A percentile compares a stretch with the other conserved stretches of the same genome.
These are phyloP conservation scores for Wickerhamomyces rabaulensis DNA, from an alignment of 805 yeast species.

Conservation along the genomic window DNA sequence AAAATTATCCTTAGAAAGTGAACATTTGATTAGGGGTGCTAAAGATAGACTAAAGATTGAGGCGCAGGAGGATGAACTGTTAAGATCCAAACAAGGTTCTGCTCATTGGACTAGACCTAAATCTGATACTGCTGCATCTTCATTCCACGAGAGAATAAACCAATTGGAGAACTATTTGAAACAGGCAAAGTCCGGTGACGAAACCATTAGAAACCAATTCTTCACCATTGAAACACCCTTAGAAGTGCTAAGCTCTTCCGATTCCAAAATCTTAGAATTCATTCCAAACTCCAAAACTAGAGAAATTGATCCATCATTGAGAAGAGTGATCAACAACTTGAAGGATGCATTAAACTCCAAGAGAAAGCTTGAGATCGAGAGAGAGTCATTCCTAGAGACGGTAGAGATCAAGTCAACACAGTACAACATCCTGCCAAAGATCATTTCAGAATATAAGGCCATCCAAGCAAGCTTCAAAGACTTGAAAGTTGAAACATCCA, in stretches of 20 bases:
- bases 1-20: constrained; percentile 35
- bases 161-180: constrained; percentile 43
- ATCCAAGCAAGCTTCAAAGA: constrained; percentile 15
- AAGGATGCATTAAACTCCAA: constrained; percentile 25
- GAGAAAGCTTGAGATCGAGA: constrained; percentile 30
- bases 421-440: constrained; percentile 45
- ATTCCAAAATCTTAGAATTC: constrained; percentile 21
- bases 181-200: constrained; percentile 62
- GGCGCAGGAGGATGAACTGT: constrained; percentile 45
- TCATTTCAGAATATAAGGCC: constrained; percentile 42
- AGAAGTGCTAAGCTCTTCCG: constrained; percentile 35
- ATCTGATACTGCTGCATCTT: constrained; percentile 40
- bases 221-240: constrained; percentile 43
- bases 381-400: constrained; percentile 36
- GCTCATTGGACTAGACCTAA: constrained; percentile 47
- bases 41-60: constrained; percentile 45
- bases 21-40: constrained; percentile 39
- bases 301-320: constrained; percentile 29
- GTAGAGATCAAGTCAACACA: constrained; percentile 42
- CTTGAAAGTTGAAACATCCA: constrained; percentile 20
- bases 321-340: constrained; percentile 30
- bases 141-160: constrained; percentile 33
- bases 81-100: constrained; percentile 48
- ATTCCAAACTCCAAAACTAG: constrained; percentile 28
- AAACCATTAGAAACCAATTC: constrained; percentile 41